A percentile compares a stretch with the other conserved stretches of the same genome.
These are phyloP conservation scores for Chalciporus sp. DNA, from an alignment of 1,284 basidiomycete genomes.

Conservation along the genomic window DNA sequence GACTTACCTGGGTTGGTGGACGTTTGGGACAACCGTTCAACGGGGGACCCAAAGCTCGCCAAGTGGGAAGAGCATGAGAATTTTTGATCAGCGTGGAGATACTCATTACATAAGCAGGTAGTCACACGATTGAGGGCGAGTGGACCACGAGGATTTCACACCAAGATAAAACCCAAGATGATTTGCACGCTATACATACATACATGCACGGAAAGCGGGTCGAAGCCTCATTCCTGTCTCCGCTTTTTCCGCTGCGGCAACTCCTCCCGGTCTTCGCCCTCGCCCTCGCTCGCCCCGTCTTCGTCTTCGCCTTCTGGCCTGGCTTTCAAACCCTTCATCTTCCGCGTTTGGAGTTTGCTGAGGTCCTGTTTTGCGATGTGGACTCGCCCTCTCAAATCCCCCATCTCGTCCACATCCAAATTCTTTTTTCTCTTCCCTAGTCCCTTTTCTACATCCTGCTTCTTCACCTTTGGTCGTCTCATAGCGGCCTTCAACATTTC, in stretches of 20 bases:
- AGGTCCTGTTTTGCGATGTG: conserved; percentile 94
- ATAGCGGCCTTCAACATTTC: conserved; percentile 84
- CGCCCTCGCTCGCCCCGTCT: conserved; percentile 33
- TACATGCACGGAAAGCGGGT: neutral
- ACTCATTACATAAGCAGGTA: conserved; percentile 20
- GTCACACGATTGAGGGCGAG: neutral
- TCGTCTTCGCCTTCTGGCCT: conserved; percentile 38
- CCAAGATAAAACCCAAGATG: neutral
- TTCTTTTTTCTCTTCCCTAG: conserved; percentile 95
- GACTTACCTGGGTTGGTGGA: conserved; percentile 4
- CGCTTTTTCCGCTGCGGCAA: conserved; percentile 17
- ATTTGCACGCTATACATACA: neutral
- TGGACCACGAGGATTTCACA: neutral
- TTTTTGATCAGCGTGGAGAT: conserved; percentile 3
- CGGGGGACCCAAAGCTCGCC: neutral
- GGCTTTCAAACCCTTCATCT: conserved; percentile 87
- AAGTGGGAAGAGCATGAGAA: conserved; percentile 20
- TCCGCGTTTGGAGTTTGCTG: conserved; percentile 81
- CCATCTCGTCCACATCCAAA: conserved; percentile 97
- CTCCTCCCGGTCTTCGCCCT: conserved; percentile 20
- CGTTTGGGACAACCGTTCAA: conserved; percentile 9
- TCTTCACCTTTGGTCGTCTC: conserved; percentile 85
- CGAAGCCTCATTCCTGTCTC: conserved; percentile 10
- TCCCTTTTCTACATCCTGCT: conserved; percentile 82
- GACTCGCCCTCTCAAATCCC: conserved; percentile 88